Base-by-base conservation (phyloP, 2,329 filamentous ascomycete genomes). In the Colletotrichum sp. region DNA sequence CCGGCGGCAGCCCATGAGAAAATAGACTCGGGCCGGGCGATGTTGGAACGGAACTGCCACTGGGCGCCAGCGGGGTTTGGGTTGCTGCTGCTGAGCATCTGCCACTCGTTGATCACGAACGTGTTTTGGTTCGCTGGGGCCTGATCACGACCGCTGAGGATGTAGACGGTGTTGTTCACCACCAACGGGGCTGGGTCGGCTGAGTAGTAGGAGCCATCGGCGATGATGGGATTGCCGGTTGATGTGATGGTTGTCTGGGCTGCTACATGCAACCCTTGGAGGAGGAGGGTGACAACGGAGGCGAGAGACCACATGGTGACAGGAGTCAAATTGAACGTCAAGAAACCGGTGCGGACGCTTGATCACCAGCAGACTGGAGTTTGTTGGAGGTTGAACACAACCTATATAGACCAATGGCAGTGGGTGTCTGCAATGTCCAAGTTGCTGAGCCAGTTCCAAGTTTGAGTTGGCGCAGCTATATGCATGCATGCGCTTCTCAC, bases 51-150 rank as follows among this genome's bases (percentile, higher is more conserved):
- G 3, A 85, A 78, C 1, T 79, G 81, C 84, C 84, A 86, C 5
- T 80, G 62, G 7, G 80, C 80, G 7, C 82, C 82, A 2, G 79
- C 78, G 1, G 83, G 83, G 24, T 78, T 73, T 4, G 82, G 81
- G 21, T 78, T 78, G 3, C 75, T 76, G 12, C 80, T 79, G 15
- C 79, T 80, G 28, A 84, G 81, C 15, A 85, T 76, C 60, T 84
- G 79, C 84, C 84, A 86, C 66, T 84, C 80, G 58, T 82, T 82
- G 77, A 86, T 85, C 68, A 80, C 76, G 66, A 85, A 85, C n/a
- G 78, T 71, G 30, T 84, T 85, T 8, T 79, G 78, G 15, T 69
- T 72, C 3, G 78, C 71, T 0, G 79, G 78, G 1, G 83, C 84
- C 18, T 81, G 79, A 26, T 85, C 84, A 8, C 82, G 80, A 18